A percentile compares a stretch with the other conserved stretches of the same genome.
phyloP scores from a whole-genome alignment of 225 moss, liverwort and hornwort genomes.

The Ulota crispa region DNA sequence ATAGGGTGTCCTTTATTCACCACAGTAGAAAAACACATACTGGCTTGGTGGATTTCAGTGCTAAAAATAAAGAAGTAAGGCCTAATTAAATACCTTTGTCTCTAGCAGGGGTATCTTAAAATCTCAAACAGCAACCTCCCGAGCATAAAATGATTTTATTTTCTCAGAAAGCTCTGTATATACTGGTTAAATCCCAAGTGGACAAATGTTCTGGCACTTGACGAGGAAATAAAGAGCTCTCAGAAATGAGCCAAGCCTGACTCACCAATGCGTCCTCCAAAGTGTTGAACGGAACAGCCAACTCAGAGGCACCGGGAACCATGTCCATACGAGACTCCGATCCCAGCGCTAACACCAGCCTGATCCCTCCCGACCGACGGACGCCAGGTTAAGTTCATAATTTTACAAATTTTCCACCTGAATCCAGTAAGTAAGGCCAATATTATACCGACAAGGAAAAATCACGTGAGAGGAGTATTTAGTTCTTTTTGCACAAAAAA shows the following conservation, averaged over 20 bases:
- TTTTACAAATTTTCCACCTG: slow-evolving; percentile 48
- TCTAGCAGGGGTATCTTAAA: too few relatives aligned
- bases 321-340: slow-evolving; percentile 81
- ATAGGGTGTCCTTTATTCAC: too few relatives aligned
- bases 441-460: slow-evolving; percentile 22
- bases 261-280: slow-evolving; percentile 85
- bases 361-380: slow-evolving; percentile 63
- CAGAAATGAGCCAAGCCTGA: not conserved
- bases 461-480: not conserved
- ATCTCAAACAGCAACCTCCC: too few relatives aligned
- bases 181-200: too few relatives aligned
- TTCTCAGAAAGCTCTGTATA: too few relatives aligned
- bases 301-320: slow-evolving; percentile 79
- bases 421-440: slow-evolving; percentile 40
- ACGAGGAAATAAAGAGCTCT: not conserved
- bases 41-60: too few relatives aligned
- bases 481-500: not conserved
- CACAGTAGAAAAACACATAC: too few relatives aligned
- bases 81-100: too few relatives aligned
- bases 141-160: too few relatives aligned
- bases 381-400: slow-evolving; percentile 47
- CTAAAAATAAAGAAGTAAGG: too few relatives aligned
- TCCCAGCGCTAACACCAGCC: slow-evolving; percentile 95
- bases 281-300: slow-evolving; percentile 75
- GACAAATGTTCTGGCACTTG: too few relatives aligned